These are phyloP conservation scores for Eutrema salsugineum DNA, from an alignment of 441 rosid genomes.

Conservation along the genomic window DNA sequence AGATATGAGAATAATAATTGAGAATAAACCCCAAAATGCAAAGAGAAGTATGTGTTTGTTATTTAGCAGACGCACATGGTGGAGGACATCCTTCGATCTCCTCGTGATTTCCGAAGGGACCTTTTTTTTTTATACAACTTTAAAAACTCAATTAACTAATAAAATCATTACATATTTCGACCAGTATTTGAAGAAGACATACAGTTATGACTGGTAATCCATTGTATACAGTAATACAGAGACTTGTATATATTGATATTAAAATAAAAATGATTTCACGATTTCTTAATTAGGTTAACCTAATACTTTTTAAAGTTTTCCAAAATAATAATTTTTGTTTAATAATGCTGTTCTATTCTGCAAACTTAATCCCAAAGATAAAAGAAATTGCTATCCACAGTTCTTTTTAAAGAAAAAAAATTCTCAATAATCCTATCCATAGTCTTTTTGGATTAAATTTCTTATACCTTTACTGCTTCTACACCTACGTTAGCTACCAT, in stretches of 20 bases:
- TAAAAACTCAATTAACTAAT: not conserved
- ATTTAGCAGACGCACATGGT: slow-evolving; percentile 33
- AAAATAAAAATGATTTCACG: not conserved
- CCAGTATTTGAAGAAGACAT: not conserved
- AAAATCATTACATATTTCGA: not conserved
- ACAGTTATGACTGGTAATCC: too few relatives aligned
- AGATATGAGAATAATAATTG: slow-evolving; percentile 19
- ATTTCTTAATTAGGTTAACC: not conserved
- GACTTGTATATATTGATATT: too few relatives aligned
- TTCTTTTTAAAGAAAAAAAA: too few relatives aligned
- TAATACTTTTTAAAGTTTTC: too few relatives aligned
- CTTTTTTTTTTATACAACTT: not conserved
- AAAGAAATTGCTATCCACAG: not conserved
- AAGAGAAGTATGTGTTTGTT: slow-evolving; percentile 30
- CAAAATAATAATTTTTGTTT: too few relatives aligned
- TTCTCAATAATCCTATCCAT: too few relatives aligned
- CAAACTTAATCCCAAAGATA: too few relatives aligned
- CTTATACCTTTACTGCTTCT: not conserved
- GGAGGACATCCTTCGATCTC: slow-evolving; percentile 25
- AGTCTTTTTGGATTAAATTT: not conserved
- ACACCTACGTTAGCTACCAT: not conserved
- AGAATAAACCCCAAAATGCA: slow-evolving; percentile 16
- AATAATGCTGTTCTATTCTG: not conserved
- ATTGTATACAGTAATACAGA: too few relatives aligned
- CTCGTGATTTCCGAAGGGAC: slow-evolving; percentile 36